Evolutionary conservation across 148 eudicot genomes (phyloP).

Genomic region (Heliosperma pusillum): DNA sequence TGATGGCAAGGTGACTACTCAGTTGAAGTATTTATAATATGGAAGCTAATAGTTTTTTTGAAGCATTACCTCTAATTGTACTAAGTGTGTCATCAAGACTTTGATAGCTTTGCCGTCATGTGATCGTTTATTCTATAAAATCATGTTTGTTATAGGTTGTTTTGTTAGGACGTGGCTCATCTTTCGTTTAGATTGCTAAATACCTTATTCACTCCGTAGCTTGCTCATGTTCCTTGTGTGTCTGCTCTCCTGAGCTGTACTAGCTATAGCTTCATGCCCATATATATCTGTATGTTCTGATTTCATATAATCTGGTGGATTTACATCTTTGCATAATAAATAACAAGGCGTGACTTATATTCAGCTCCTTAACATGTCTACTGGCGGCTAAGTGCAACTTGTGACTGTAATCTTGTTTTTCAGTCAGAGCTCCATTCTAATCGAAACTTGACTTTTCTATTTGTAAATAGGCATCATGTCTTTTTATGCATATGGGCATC

Average conservation of each 20-base stretch:
- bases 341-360: not conserved
- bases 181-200: not conserved
- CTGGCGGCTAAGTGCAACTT: not conserved
- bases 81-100: not conserved
- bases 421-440: not conserved
- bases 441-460: too few relatives aligned
- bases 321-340: not conserved
- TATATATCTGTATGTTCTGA: not conserved
- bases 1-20: constrained; percentile 60
- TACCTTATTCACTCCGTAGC: not conserved
- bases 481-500: too few relatives aligned
- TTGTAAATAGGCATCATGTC: too few relatives aligned
- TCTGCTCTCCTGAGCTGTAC: not conserved
- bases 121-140: not conserved
- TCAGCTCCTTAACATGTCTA: not conserved
- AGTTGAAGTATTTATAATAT: not conserved
- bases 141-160: not conserved
- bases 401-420: not conserved
- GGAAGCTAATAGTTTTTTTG: not conserved
- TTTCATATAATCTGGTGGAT: not conserved
- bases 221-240: not conserved
- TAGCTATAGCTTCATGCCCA: not conserved
- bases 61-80: not conserved
- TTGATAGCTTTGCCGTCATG: not conserved
- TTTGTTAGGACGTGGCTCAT: not conserved